These are phyloP conservation scores for Westerdykella aurantiaca DNA, from an alignment of 2,329 filamentous ascomycete genomes.

Conservation along the genomic window DNA sequence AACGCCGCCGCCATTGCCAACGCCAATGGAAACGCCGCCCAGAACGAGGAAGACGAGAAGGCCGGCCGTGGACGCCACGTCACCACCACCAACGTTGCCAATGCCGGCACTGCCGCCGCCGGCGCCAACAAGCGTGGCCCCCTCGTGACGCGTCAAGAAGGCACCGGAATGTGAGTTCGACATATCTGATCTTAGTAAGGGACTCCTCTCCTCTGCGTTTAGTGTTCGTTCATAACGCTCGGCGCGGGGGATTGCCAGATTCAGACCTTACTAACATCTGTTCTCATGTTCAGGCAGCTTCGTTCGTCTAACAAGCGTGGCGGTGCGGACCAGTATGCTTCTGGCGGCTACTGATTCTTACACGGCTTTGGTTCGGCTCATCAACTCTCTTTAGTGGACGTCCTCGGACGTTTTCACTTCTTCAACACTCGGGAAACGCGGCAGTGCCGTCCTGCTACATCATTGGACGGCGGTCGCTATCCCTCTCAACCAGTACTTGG, in stretches of 20 bases:
- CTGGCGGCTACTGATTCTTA: conserved; percentile 46
- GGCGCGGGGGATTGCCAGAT: conserved; percentile 57
- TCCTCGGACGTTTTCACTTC: conserved; percentile 24
- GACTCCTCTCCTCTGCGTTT: conserved; percentile 80
- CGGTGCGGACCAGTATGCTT: conserved; percentile 43
- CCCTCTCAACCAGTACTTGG: conserved; percentile 33
- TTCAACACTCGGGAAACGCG: conserved; percentile 41
- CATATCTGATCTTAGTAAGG: conserved; percentile 77
- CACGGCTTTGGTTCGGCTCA: conserved; percentile 35
- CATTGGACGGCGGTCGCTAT: conserved; percentile 34
- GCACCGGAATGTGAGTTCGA: conserved; percentile 94
- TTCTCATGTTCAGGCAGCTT: conserved; percentile 44
- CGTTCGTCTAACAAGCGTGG: conserved; percentile 48
- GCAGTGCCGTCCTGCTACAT: conserved; percentile 38
- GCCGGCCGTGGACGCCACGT: conserved; percentile 52
- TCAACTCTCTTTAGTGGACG: conserved; percentile 35
- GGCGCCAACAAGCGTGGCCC: conserved; percentile 64
- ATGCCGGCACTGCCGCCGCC: conserved; percentile 53
- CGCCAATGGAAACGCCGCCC: conserved; percentile 60
- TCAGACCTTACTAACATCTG: conserved; percentile 43
- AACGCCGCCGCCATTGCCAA: conserved; percentile 92
- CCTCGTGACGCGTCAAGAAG: conserved; percentile 73
- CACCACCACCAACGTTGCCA: conserved; percentile 60
- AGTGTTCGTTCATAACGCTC: conserved; percentile 70
- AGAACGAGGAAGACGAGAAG: conserved; percentile 71